A percentile compares a stretch with the other conserved stretches of the same genome.
Conservation (phyloP, 768 basidiomycete genomes). For the Brasilioporus rufonigricans region DNA sequence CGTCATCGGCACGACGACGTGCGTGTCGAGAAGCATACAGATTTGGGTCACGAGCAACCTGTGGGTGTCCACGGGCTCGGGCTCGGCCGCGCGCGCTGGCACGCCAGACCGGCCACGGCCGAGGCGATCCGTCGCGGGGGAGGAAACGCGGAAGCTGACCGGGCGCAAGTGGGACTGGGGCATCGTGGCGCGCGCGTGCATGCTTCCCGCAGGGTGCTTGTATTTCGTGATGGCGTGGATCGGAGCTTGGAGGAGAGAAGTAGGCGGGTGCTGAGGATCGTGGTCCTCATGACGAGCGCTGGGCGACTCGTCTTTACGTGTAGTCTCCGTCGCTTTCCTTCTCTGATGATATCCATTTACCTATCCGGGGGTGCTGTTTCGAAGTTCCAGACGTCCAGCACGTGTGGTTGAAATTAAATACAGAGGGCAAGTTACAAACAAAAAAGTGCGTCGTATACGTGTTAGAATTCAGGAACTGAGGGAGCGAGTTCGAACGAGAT, state of each 20-base stretch:
- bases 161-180: slow-evolving; percentile 81
- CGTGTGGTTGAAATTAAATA: background rate
- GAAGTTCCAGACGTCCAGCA: no score
- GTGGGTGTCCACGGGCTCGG: slow-evolving; percentile 15
- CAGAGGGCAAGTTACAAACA: background rate
- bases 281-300: no score
- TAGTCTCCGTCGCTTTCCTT: background rate
- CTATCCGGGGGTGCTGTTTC: background rate
- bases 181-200: slow-evolving; percentile 65
- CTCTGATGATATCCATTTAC: background rate
- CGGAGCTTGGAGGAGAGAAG: slow-evolving; percentile 42
- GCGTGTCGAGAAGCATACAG: slow-evolving; percentile 77
- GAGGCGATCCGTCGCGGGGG: slow-evolving; percentile 11
- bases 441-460: no score
- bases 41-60: slow-evolving; percentile 97
- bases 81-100: no score
- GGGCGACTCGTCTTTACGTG: no score
- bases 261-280: slow-evolving; percentile 19
- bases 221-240: slow-evolving; percentile 84
- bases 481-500: no score
- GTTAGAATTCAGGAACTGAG: no score
- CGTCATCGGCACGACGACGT: slow-evolving; percentile 85
- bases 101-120: slow-evolving; percentile 24
- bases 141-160: slow-evolving; percentile 29
- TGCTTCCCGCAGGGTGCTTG: slow-evolving; percentile 67